These are phyloP conservation scores for Fomitopsis pinicola DNA, from an alignment of 1,284 basidiomycete genomes.

Conservation along the genomic window DNA sequence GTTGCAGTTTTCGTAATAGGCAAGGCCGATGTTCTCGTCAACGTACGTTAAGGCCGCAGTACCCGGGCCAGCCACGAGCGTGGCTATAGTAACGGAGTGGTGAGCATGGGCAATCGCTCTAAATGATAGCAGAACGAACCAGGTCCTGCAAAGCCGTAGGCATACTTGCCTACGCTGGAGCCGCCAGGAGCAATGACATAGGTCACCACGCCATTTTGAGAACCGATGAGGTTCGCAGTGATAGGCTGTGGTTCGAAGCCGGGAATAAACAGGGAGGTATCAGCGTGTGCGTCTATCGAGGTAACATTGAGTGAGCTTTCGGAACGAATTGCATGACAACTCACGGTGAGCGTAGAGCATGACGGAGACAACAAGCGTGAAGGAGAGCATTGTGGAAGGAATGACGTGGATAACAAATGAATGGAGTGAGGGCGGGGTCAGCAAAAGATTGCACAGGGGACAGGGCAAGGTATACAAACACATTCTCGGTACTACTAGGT, in stretches of 20 bases:
- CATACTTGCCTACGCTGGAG: slow-evolving; percentile 29
- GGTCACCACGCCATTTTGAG: slow-evolving; percentile 35
- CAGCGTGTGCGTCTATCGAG: slow-evolving; percentile 12
- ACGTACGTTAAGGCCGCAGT: slow-evolving; percentile 22
- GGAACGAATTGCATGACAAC: neutral
- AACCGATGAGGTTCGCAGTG: slow-evolving; percentile 34
- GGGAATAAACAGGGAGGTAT: slow-evolving; percentile 39
- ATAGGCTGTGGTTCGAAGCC: slow-evolving; percentile 41
- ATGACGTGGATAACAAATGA: neutral
- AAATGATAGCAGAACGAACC: slow-evolving; percentile 23
- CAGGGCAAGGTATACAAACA: no score
- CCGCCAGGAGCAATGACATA: slow-evolving; percentile 35
- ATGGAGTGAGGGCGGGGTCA: neutral
- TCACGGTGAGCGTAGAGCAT: neutral
- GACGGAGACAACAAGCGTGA: neutral
- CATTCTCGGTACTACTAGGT: no score
- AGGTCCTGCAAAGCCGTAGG: slow-evolving; percentile 31
- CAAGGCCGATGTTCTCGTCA: slow-evolving; percentile 8
- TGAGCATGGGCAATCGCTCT: neutral
- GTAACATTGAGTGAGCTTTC: neutral
- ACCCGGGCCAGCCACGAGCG: slow-evolving; percentile 24
- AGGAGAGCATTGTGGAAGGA: slow-evolving; percentile 1
- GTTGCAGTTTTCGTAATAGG: slow-evolving; percentile 21
- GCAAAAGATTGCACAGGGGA: no score
- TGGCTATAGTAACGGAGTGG: slow-evolving; percentile 15